Conservation (phyloP, 1,284 basidiomycete species). For the Naganishia sp. region DNA sequence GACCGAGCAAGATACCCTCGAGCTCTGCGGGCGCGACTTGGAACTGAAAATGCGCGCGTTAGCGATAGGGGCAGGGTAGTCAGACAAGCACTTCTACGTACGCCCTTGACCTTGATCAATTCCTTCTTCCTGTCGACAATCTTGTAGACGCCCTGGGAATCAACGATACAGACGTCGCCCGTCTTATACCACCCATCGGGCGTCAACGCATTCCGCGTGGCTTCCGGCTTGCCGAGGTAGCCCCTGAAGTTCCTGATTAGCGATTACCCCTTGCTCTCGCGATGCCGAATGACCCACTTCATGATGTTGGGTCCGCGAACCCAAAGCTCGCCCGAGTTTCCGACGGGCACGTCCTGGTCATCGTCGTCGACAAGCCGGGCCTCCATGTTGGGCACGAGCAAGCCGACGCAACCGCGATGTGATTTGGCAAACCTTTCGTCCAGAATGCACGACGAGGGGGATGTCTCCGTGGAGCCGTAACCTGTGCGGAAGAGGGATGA, state of each 20-base stretch:
- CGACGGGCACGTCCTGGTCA: conserved; percentile 35
- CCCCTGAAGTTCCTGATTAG: conserved; percentile 50
- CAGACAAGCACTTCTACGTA: neutral
- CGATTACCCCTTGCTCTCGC: too few species aligned
- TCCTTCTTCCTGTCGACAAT: conserved; percentile 65
- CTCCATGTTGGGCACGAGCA: conserved; percentile 74
- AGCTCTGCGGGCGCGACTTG: conserved; percentile 81
- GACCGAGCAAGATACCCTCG: conserved; percentile 69
- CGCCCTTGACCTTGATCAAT: conserved; percentile 70
- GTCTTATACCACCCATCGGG: conserved; percentile 73
- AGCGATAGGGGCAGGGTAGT: too few species aligned
- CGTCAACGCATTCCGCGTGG: conserved; percentile 68
- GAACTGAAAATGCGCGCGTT: conserved; percentile 2
- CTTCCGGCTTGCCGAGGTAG: conserved; percentile 63
- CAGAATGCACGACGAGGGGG: conserved; percentile 52
- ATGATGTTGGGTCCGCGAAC: conserved; percentile 73
- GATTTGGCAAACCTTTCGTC: conserved; percentile 39
- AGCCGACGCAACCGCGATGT: conserved; percentile 64
- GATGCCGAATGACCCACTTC: conserved; percentile 55
- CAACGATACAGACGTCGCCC: conserved; percentile 68
- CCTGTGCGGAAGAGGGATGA: conserved; percentile 29
- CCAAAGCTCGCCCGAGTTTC: conserved; percentile 75
- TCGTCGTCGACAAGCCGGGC: conserved; percentile 64
- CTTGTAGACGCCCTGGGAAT: conserved; percentile 59
- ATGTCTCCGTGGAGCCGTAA: conserved; percentile 57